A percentile compares a stretch with the other conserved stretches of the same genome.
Conservation (phyloP, 2,329 filamentous ascomycete species). For the Aureobasidium melanogenum region DNA sequence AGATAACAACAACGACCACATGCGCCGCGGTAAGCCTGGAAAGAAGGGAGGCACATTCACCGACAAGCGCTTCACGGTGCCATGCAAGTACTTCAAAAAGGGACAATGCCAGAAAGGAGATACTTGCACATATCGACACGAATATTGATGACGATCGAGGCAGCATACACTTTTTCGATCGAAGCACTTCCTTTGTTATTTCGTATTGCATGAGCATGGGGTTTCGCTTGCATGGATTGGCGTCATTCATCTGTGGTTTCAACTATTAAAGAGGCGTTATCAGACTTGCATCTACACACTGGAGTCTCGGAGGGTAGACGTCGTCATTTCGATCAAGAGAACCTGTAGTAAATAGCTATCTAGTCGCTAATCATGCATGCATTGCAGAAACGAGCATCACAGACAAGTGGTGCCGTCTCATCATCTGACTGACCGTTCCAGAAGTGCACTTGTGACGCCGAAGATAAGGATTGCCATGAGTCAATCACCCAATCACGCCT, state of each 20-base stretch:
- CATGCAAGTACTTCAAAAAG: slow-evolving; percentile 46
- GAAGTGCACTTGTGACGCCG: not conserved
- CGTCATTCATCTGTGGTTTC: not conserved
- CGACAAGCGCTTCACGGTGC: slow-evolving; percentile 25
- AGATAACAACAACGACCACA: slow-evolving; percentile 14
- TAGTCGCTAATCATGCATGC: slow-evolving; percentile 5
- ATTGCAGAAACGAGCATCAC: not conserved
- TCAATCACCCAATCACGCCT: not conserved
- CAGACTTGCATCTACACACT: not conserved
- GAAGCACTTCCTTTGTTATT: not conserved
- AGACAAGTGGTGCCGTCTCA: not conserved
- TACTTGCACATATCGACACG: slow-evolving; percentile 32
- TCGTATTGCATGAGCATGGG: not conserved
- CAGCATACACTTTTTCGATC: not conserved
- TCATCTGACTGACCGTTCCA: not conserved
- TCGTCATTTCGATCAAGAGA: not conserved
- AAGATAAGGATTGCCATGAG: not conserved
- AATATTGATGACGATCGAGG: not conserved
- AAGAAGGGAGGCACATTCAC: slow-evolving; percentile 15
- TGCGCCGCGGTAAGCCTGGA: slow-evolving; percentile 12
- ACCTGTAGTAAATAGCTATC: not conserved
- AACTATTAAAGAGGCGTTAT: not conserved
- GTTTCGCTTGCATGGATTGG: slow-evolving; percentile 3
- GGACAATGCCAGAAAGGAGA: slow-evolving; percentile 46
- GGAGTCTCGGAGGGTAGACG: not conserved